A percentile compares a stretch with the other conserved stretches of the same genome.
Evolutionary conservation across 352 stramenopile genomes (phyloP).

Genomic region (Phytopythium aichiense): DNA sequence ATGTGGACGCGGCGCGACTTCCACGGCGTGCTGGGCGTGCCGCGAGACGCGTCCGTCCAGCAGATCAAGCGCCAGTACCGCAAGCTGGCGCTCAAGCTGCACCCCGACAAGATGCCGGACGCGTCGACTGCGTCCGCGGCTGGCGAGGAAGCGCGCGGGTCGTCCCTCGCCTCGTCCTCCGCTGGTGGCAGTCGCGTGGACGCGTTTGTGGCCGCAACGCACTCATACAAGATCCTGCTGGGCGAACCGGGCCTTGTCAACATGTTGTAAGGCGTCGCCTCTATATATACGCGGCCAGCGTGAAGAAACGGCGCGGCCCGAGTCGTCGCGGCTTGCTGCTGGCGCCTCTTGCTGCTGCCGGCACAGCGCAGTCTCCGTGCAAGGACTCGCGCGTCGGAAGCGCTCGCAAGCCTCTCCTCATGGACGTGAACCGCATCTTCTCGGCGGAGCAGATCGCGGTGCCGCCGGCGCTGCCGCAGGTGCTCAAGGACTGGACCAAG

Average conservation of each 20-base stretch:
- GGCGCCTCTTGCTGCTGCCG: background rate
- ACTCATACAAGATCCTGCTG: slow-evolving; percentile 75
- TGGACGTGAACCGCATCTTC: slow-evolving; percentile 93
- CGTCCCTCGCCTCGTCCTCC: slow-evolving; percentile 22
- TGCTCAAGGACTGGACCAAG: slow-evolving; percentile 92
- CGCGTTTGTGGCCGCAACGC: slow-evolving; percentile 73
- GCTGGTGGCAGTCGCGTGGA: slow-evolving; percentile 46
- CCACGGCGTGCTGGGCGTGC: slow-evolving; percentile 67
- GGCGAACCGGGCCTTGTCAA: slow-evolving; percentile 40
- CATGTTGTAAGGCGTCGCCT: slow-evolving; percentile 14
- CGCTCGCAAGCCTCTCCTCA: slow-evolving; percentile 12
- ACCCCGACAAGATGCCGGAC: slow-evolving; percentile 68
- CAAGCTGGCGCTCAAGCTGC: slow-evolving; percentile 80
- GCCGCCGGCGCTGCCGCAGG: slow-evolving; percentile 73
- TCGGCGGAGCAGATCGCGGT: slow-evolving; percentile 90
- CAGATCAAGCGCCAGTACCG: slow-evolving; percentile 83
- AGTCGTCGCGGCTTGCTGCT: background rate
- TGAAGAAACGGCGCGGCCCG: background rate
- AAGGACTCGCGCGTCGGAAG: background rate
- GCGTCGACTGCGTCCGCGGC: slow-evolving; percentile 4
- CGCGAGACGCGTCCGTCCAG: slow-evolving; percentile 52
- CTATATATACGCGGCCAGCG: slow-evolving; percentile 1
- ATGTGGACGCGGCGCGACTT: slow-evolving; percentile 82
- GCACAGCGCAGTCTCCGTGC: background rate
- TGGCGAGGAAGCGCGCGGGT: background rate